Evolutionary conservation across 1,284 basidiomycete species (phyloP), one percentile per base, ranked within the genome.

Genomic region (Marasmius fiardii): DNA sequence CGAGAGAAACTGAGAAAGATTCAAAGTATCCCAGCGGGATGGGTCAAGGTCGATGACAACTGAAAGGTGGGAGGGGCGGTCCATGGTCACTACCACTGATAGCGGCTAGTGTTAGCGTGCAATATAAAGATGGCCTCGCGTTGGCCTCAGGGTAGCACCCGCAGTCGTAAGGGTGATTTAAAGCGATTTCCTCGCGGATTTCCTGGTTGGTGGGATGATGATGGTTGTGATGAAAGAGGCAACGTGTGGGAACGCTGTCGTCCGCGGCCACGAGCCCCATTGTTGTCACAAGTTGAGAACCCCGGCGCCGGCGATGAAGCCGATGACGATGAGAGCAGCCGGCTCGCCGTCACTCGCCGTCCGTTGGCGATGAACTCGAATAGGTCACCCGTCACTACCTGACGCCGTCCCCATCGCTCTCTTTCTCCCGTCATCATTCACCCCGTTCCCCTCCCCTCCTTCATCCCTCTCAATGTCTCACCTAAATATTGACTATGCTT

Each of bases 11-110:
- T 79, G 67, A 23, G 79, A 68, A 24, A 95, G 76, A 0, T 83
- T 69, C 11, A 94, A 71, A 0, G 86, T 79, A 62, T 86, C 78
- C 93, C 93, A 95, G 69, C 93, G 86, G 11, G 86, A 74, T 24
- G 91, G 92, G 24, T 90, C 88, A 51, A 95, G 76, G 75, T 95
- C 93, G 58, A 95, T 61, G 56, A 95, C 82, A 57, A 94, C 82
- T 33, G 92, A 87, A 14, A 49, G 47, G n/a, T 49, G 47, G 18
- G 47, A 49, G 33, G 47, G 47, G 28, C 47, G 47, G 47, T 49
- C 47, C 47, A 49, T 49, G 47, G 16, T 11, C 7, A 23, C 23
- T 8, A 11, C 11, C n/a, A 16, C n/a, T 41, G 20, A 41, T 7
- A 16, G 3, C 14, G 39, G 20, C 7, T 18, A 41, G 5, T 7